Percentiles rank a stretch among this genome's conserved stretches.
Evolutionary conservation across 768 basidiomycete genomes (phyloP).

Genomic region (Tephrocybe sp.): DNA sequence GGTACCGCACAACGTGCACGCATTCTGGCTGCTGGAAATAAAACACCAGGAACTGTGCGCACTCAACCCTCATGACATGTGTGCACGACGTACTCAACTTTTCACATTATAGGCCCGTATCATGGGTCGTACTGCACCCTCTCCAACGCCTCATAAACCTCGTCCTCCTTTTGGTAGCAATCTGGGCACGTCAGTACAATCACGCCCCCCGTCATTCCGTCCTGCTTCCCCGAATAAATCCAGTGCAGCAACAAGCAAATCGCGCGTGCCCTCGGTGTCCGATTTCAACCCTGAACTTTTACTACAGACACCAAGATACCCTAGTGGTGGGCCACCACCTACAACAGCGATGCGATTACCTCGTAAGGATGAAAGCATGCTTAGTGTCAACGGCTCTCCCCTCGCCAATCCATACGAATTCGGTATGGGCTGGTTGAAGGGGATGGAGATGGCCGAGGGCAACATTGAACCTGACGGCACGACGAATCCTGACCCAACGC

Average conservation of each 20-base stretch:
- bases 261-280: constrained; percentile 56
- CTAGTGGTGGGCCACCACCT: constrained; percentile 31
- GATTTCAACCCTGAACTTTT: constrained; percentile 73
- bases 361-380: constrained; percentile 71
- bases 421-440: constrained; percentile 58
- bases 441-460: constrained; percentile 33
- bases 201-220: constrained; percentile 33
- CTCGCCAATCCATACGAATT: constrained; percentile 75
- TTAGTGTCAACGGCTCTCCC: constrained; percentile 82
- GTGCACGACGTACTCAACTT: neutral
- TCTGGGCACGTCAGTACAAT: constrained; percentile 27
- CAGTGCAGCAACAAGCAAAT: constrained; percentile 20
- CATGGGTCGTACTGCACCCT: constrained; percentile 32
- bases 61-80: neutral
- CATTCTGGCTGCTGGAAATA: constrained; percentile 34
- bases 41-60: constrained; percentile 43
- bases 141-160: constrained; percentile 45
- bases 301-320: constrained; percentile 53
- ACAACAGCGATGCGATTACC: constrained; percentile 56
- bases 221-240: constrained; percentile 53
- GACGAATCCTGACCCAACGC: constrained; percentile 24
- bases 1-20: constrained; percentile 50
- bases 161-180: constrained; percentile 42
- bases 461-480: constrained; percentile 32
- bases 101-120: constrained; percentile 28